These are phyloP conservation scores for Lolium rigidum DNA, from an alignment of 176 grass and related monocot genomes.

Conservation along the genomic window DNA sequence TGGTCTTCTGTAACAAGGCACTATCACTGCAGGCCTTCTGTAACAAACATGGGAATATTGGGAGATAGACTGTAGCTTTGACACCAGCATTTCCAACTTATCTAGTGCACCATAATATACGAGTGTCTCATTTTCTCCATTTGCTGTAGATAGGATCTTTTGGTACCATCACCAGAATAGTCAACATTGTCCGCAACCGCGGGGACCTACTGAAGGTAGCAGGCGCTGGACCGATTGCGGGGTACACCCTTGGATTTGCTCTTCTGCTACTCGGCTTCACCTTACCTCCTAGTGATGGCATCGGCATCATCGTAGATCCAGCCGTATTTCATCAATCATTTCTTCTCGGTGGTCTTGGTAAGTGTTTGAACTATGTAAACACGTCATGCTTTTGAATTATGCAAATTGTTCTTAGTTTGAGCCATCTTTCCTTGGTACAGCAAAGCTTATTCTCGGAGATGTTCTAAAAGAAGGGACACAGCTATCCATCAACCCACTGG, in stretches of 20 bases:
- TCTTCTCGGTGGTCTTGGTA: constrained; percentile 93
- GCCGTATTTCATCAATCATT: constrained; percentile 91
- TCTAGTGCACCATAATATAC: not conserved
- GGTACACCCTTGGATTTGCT: constrained; percentile 74
- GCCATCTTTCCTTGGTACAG: constrained; percentile 51
- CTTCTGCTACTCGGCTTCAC: constrained; percentile 87
- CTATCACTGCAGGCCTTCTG: constrained; percentile 13
- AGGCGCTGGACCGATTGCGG: constrained; percentile 86
- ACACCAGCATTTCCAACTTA: not conserved
- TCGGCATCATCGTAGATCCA: constrained; percentile 81
- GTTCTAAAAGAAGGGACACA: constrained; percentile 88
- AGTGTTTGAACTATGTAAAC: constrained; percentile 1
- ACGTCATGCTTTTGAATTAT: not conserved
- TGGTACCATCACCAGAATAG: constrained; percentile 90
- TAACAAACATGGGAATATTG: not conserved
- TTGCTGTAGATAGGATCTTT: constrained; percentile 94
- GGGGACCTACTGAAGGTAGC: constrained; percentile 84
- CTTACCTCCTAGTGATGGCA: constrained; percentile 78
- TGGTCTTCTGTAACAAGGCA: not conserved
- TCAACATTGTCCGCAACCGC: constrained; percentile 84
- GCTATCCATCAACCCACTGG: constrained; percentile 87
- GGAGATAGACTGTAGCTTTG: constrained; percentile 6
- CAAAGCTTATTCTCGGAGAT: constrained; percentile 94
- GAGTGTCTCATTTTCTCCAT: not conserved
- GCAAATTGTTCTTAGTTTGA: not conserved